These are phyloP conservation scores for Diaporthe ampelina DNA, from an alignment of 2,329 filamentous ascomycete genomes.

Conservation along the genomic window DNA sequence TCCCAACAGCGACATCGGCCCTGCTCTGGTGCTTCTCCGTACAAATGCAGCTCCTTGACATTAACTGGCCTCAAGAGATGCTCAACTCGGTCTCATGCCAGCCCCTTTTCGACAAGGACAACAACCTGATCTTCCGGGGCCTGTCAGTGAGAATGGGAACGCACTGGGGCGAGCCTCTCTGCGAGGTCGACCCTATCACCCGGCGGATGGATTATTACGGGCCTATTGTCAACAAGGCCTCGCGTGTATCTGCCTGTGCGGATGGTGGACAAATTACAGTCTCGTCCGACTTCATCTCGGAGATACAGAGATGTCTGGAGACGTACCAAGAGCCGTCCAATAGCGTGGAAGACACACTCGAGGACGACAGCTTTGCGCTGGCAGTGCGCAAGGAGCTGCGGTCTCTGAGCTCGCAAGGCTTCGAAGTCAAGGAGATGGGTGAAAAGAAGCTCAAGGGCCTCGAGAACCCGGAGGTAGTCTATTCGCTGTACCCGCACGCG, in stretches of 20 bases:
- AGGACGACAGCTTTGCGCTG: slow-evolving; percentile 80
- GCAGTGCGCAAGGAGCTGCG: slow-evolving; percentile 90
- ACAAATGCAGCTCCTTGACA: slow-evolving; percentile 87
- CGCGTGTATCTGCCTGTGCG: slow-evolving; percentile 92
- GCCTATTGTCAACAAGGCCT: slow-evolving; percentile 98
- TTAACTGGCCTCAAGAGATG: slow-evolving; percentile 94
- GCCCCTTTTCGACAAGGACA: slow-evolving; percentile 85
- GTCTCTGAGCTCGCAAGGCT: slow-evolving; percentile 89
- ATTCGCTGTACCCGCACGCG: slow-evolving; percentile 93
- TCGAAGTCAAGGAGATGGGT: slow-evolving; percentile 94
- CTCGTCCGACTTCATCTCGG: slow-evolving; percentile 95
- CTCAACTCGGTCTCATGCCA: slow-evolving; percentile 88
- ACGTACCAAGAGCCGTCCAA: slow-evolving; percentile 89
- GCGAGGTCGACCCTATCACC: slow-evolving; percentile 95
- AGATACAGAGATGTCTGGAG: slow-evolving; percentile 92
- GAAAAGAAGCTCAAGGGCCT: slow-evolving; percentile 96
- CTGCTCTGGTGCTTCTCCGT: slow-evolving; percentile 97
- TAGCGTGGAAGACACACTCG: slow-evolving; percentile 79
- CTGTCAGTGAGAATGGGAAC: slow-evolving; percentile 97
- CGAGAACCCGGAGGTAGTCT: slow-evolving; percentile 96
- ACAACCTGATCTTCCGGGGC: slow-evolving; percentile 91
- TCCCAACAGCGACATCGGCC: slow-evolving; percentile 94
- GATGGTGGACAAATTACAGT: slow-evolving; percentile 98
- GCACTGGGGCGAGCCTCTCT: slow-evolving; percentile 94
- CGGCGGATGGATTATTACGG: slow-evolving; percentile 99